A percentile compares a stretch with the other conserved stretches of the same genome.
Conservation (phyloP, 2,329 filamentous ascomycete species). For the Saccharata proteae region DNA sequence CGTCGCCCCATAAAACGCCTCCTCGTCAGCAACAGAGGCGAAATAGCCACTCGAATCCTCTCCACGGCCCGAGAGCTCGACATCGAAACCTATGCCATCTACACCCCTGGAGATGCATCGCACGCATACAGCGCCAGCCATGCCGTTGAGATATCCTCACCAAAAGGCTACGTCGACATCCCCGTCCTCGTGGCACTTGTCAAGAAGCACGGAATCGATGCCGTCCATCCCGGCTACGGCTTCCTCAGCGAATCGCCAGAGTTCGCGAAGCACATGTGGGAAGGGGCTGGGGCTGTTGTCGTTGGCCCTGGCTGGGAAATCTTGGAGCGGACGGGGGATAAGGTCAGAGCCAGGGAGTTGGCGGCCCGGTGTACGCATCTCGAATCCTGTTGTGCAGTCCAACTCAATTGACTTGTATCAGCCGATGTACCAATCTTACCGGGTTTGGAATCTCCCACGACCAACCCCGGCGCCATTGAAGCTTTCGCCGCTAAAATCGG, state of each 20-base stretch:
- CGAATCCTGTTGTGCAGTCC: background rate
- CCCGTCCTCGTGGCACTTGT: conserved; percentile 34
- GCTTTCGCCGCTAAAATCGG: conserved; percentile 47
- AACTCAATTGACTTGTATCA: conserved; percentile 8
- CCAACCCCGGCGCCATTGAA: conserved; percentile 29
- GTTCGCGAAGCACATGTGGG: conserved; percentile 38
- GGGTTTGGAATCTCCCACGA: conserved; percentile 35
- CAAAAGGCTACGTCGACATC: conserved; percentile 43
- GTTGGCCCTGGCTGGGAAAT: conserved; percentile 47
- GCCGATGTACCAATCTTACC: conserved; percentile 39
- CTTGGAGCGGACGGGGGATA: conserved; percentile 43
- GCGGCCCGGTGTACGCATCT: conserved; percentile 33
- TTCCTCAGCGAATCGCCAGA: conserved; percentile 48
- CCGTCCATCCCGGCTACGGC: conserved; percentile 48
- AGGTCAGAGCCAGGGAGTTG: conserved; percentile 40
- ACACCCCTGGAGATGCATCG: conserved; percentile 42
- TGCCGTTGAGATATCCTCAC: conserved; percentile 38
- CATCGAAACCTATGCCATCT: conserved; percentile 44
- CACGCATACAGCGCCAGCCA: conserved; percentile 42
- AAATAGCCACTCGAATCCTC: conserved; percentile 51
- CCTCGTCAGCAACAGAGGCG: conserved; percentile 44
- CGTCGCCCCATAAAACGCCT: conserved; percentile 35
- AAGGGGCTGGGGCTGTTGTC: conserved; percentile 36
- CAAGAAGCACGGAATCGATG: conserved; percentile 39
- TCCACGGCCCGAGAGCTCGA: conserved; percentile 46